phyloP scores from a whole-genome alignment of 169 alveolate genomes.

The Eimeria brunetti region DNA sequence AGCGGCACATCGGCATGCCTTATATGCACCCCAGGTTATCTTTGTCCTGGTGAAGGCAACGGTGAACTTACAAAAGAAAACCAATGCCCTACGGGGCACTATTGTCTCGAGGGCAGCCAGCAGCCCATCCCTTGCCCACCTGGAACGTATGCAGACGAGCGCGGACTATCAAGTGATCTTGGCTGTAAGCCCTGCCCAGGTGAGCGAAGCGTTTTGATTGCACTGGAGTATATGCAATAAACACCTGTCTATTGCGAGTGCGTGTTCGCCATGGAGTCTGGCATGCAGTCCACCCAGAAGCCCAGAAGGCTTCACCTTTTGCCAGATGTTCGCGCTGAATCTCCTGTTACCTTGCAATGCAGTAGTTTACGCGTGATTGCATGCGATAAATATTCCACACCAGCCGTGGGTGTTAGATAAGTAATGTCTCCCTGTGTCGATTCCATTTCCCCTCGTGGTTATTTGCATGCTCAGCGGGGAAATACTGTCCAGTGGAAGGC shows the following conservation, averaged over 20 bases:
- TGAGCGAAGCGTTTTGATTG: not conserved
- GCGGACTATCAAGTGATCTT: not conserved
- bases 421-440: not conserved
- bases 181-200: slow-evolving; percentile 70
- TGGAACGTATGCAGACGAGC: slow-evolving; percentile 55
- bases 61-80: slow-evolving; percentile 25
- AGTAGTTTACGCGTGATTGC: not conserved
- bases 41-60: slow-evolving; percentile 60
- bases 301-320: not conserved
- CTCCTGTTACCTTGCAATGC: not conserved
- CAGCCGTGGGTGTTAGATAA: not conserved
- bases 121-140: slow-evolving; percentile 65
- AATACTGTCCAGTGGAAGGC: slow-evolving; percentile 45
- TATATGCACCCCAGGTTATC: slow-evolving; percentile 29
- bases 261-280: not conserved
- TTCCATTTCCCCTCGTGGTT: not conserved
- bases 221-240: not conserved
- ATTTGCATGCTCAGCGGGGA: slow-evolving; percentile 46
- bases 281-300: not conserved
- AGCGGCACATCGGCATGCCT: slow-evolving; percentile 51
- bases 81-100: slow-evolving; percentile 74
- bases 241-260: not conserved
- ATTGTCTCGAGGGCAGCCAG: slow-evolving; percentile 65
- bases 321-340: not conserved
- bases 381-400: not conserved